Evolutionary conservation across 805 yeast species (phyloP), one percentile per base, ranked within the genome.

Genomic region (Isabelozyma gotoi): DNA sequence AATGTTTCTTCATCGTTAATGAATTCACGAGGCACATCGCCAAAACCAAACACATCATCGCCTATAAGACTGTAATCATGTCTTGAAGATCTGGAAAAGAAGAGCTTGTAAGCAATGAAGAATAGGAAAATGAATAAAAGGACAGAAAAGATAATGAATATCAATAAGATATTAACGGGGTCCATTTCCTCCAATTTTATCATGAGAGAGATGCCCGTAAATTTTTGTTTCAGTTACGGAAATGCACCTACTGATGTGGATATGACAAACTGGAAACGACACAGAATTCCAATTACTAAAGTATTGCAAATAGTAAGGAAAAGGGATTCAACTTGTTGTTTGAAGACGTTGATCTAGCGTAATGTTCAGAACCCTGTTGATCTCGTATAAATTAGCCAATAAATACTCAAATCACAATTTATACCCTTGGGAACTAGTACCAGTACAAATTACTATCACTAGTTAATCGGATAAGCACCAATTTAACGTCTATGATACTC

Each of bases 1-100:
- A 71, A 55, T 4, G 67, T 42, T 43, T 68, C 74, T 40, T 69
- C 73, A 48, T 71, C 76, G 44, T 70, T 68, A 18, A 71, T 46
- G 45, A 66, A 70, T 42, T 64, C 75, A 15, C 55, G 57, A 15
- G 74, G 75, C 2, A 69, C 52, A 20, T 58, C 39, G 12, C 39
- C 39, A 24, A 20, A 36, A 7, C 39, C 39, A 36, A 36, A 36
- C 3, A 36, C 14, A 19, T 51, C 60, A 31, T 45, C 41, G 4
- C 41, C 38, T 20, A 42, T 29, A 21, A 33, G 19, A 8, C 33
- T 29, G 32, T 46, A 48, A 18, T 45, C 51, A 44, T 46, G 47
- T 24, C 50, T 40, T 12, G 35, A 44, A 10, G 39, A 39, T 19
- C 33, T 37, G 6, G 35, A n/a, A 24, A 34, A 36, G 21, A 48